phyloP scores from a whole-genome alignment of 2,329 filamentous ascomycete species.

The Chaetomiaceae sp. region DNA sequence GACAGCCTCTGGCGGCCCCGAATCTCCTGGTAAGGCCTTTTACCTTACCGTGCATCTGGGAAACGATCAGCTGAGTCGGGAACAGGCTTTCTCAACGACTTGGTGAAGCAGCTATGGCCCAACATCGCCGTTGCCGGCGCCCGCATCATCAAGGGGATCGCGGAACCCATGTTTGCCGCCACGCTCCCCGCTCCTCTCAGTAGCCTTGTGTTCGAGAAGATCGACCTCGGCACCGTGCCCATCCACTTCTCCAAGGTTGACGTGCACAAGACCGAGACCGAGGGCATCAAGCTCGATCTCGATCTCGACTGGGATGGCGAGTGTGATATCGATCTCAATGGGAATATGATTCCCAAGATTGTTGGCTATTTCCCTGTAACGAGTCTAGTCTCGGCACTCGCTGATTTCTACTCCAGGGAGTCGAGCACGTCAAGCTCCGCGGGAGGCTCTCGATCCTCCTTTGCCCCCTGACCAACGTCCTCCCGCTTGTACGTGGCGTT shows the following conservation, averaged over 20 bases:
- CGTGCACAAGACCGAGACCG: conserved; percentile 40
- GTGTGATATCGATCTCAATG: conserved; percentile 44
- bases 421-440: conserved; percentile 40
- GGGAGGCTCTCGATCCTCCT: conserved; percentile 42
- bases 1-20: conserved; percentile 37
- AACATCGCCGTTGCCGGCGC: conserved; percentile 42
- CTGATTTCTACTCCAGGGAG: conserved; percentile 32
- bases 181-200: conserved; percentile 42
- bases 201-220: conserved; percentile 40
- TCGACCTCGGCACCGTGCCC: conserved; percentile 41
- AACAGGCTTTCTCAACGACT: conserved; percentile 42
- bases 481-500: conserved; percentile 39
- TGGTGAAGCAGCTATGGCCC: conserved; percentile 44
- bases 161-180: conserved; percentile 43
- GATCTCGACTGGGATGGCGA: conserved; percentile 42
- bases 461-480: conserved; percentile 40
- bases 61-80: neutral
- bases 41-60: neutral
- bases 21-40: conserved; percentile 32
- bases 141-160: conserved; percentile 42
- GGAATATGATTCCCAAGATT: conserved; percentile 40
- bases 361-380: conserved; percentile 26
- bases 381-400: neutral
- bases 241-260: conserved; percentile 39
- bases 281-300: conserved; percentile 46